A percentile compares a stretch with the other conserved stretches of the same genome.
Evolutionary conservation across 148 eudicot genomes (phyloP).

Genomic region (Amaranthus hypochondriacus): DNA sequence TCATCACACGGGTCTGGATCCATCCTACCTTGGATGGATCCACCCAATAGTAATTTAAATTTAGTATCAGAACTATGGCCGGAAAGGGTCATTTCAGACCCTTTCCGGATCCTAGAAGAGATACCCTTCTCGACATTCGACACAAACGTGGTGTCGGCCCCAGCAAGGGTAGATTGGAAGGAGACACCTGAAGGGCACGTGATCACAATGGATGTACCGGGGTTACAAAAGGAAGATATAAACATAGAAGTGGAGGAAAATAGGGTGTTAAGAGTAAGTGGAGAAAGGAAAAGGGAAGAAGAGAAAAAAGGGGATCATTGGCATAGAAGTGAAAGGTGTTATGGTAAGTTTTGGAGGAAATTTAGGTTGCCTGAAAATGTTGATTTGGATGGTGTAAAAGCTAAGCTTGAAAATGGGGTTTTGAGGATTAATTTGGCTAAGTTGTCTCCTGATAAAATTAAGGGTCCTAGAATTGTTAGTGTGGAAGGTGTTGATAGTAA

Average conservation of each 20-base stretch:
- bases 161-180: constrained; percentile 46
- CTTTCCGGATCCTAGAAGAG: constrained; percentile 28
- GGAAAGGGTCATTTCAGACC: constrained; percentile 20
- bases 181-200: constrained; percentile 39
- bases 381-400: constrained; percentile 28
- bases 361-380: constrained; percentile 36
- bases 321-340: constrained; percentile 31
- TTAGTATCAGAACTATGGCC: constrained; percentile 26
- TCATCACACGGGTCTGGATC: constrained; percentile 10
- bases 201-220: constrained; percentile 35
- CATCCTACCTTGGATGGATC: constrained; percentile 19
- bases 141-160: constrained; percentile 12
- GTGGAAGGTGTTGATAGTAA: constrained; percentile 17
- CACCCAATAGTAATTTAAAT: background rate
- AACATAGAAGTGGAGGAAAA: constrained; percentile 42
- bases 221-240: constrained; percentile 36
- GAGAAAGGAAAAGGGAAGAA: constrained; percentile 35
- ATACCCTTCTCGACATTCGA: constrained; percentile 25
- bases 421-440: constrained; percentile 22
- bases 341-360: constrained; percentile 35
- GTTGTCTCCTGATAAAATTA: constrained; percentile 26
- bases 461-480: constrained; percentile 27
- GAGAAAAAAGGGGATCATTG: constrained; percentile 38
- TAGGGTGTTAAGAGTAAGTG: constrained; percentile 35
- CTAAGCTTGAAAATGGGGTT: constrained; percentile 36